Conservation (phyloP, 1,139 yeast species). For the Magnusiomyces sp. region DNA sequence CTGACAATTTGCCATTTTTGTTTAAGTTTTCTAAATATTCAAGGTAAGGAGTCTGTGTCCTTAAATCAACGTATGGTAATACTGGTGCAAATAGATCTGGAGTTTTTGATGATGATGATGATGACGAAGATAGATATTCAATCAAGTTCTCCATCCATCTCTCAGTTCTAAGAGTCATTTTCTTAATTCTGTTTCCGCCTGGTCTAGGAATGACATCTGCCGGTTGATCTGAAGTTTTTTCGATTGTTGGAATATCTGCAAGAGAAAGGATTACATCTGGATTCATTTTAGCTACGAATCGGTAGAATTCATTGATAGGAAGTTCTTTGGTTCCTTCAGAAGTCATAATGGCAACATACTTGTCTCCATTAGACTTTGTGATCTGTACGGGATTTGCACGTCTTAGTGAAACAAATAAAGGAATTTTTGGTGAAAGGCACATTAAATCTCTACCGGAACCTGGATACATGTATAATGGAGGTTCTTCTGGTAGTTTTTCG, state of each 20-base stretch:
- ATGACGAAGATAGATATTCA: no score
- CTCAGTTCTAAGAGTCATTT: conserved; percentile 31
- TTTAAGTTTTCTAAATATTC: conserved; percentile 15
- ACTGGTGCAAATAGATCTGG: conserved; percentile 28
- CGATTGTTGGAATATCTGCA: conserved; percentile 29
- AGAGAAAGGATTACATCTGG: conserved; percentile 29
- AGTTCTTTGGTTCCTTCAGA: conserved; percentile 32
- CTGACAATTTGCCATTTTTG: conserved; percentile 16
- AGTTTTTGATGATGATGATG: neutral
- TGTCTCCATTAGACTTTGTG: conserved; percentile 30
- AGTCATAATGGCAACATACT: conserved; percentile 29
- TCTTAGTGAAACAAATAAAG: conserved; percentile 24
- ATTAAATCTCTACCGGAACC: conserved; percentile 18
- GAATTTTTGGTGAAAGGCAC: conserved; percentile 20
- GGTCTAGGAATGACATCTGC: conserved; percentile 16
- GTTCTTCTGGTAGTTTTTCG: conserved; percentile 21
- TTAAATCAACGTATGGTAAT: conserved; percentile 25
- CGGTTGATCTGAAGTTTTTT: neutral
- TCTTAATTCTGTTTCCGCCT: conserved; percentile 32
- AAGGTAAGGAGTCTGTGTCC: conserved; percentile 24
- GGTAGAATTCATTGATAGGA: conserved; percentile 21
- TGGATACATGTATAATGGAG: conserved; percentile 18
- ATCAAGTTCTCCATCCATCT: conserved; percentile 28
- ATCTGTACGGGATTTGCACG: conserved; percentile 28
- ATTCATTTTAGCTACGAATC: conserved; percentile 19